Evolutionary conservation across 805 yeast species (phyloP), one percentile per base, ranked within the genome.

Genomic region (Teunomyces lycoperdinae): DNA sequence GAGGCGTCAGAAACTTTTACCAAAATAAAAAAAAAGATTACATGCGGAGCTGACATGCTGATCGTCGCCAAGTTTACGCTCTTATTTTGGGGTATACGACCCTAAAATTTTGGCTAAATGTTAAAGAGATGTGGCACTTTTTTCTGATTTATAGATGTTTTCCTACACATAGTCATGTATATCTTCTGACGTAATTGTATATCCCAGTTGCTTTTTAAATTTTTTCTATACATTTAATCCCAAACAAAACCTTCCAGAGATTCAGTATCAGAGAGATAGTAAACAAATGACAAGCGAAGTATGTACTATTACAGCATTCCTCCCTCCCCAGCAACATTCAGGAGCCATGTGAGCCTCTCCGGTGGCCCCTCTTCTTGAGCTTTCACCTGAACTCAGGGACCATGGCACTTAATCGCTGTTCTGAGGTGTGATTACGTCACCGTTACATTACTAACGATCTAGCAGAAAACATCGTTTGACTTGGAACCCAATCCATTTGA

Each of bases 401-500:
- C 34, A 32, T 32, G 34, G 34, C 34, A 32, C 34, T 16, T 32
- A 32, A 32, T 32, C 34, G 34, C 14, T 32, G 17, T 13, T 1
- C 1, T 29, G 17, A n/a, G 30, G 41, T 38, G 36, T 34, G 31
- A 53, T 52, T 53, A 53, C 56, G 58, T 52, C 58, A 55, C 54
- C 38, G 45, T 46, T 45, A 26, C 39, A 35, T 40, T 56, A 58
- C 62, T 58, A 63, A 63, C 64, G 33, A 27, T 34, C 45, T 52
- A 67, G 69, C 66, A 60, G 67, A 61, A 67, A 58, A 63, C 57
- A 13, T 67, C 88, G 35, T 80, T 89, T 58, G 92, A 85, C 51
- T 72, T 90, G 49, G 99, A 94, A 65, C 96, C 94, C 8, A 92
- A 92, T 60, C 97, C 97, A 4, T 92, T 92, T 63, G 99, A 92